Conservation (phyloP, 495 filamentous ascomycete genomes). For the Margaritispora aquatica region DNA sequence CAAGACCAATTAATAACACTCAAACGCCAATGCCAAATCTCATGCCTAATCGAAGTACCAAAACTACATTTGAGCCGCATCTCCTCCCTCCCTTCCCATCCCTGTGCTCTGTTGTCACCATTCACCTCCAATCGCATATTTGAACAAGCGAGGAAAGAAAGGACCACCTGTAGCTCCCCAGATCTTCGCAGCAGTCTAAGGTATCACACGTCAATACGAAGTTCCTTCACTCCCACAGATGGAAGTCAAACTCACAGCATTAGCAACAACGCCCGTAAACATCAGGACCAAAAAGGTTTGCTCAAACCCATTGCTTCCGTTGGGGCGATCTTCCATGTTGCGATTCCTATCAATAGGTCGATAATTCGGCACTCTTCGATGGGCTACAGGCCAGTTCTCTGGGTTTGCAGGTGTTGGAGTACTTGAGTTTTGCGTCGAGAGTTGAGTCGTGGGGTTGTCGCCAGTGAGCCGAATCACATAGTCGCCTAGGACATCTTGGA, state of each 20-base stretch:
- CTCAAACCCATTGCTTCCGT: slow-evolving; percentile 38
- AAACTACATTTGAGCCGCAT: not conserved
- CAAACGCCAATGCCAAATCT: too few species aligned
- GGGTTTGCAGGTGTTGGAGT: slow-evolving; percentile 16
- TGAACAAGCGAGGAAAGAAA: slow-evolving; percentile 9
- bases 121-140: slow-evolving; percentile 29
- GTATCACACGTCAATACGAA: not conserved
- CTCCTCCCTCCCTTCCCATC: not conserved
- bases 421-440: not conserved
- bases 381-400: slow-evolving; percentile 36
- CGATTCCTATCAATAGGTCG: slow-evolving; percentile 42
- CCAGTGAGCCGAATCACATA: slow-evolving; percentile 14
- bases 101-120: slow-evolving; percentile 27
- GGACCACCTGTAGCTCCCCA: slow-evolving; percentile 7
- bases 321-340: slow-evolving; percentile 32
- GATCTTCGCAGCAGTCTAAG: slow-evolving; percentile 7
- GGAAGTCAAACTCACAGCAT: slow-evolving; percentile 38
- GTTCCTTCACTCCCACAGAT: not conserved
- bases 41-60: too few species aligned
- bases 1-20: too few species aligned
- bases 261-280: slow-evolving; percentile 46
- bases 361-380: slow-evolving; percentile 43
- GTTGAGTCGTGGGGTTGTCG: not conserved
- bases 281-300: slow-evolving; percentile 42
- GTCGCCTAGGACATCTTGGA: slow-evolving; percentile 6